Evolutionary conservation across 306 rosid species (phyloP).

Genomic region (Trifolium repens): DNA sequence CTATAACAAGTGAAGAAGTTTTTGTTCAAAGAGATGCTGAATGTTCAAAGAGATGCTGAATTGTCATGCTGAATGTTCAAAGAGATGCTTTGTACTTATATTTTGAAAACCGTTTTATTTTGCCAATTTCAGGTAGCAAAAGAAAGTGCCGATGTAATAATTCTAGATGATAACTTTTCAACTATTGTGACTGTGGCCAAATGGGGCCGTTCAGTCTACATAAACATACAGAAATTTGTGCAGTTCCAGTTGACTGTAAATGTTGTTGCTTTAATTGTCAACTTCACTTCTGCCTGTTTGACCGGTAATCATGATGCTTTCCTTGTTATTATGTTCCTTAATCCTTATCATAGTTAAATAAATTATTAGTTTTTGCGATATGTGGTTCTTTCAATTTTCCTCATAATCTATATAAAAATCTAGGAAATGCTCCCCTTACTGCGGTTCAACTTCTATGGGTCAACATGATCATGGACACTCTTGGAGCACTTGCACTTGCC

Average conservation of each 20-base stretch:
- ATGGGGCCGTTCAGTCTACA: conserved; percentile 99
- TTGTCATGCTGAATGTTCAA: background rate
- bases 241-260: conserved; percentile 98
- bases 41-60: conserved; percentile 5
- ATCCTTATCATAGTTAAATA: conserved; percentile 18
- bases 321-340: conserved; percentile 30
- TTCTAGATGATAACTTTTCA: conserved; percentile 93
- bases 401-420: conserved; percentile 33
- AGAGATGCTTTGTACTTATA: conserved; percentile 7
- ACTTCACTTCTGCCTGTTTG: conserved; percentile 95
- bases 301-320: conserved; percentile 61
- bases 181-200: conserved; percentile 93
- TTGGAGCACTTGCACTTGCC: conserved; percentile 98
- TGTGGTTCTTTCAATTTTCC: background rate
- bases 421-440: conserved; percentile 95
- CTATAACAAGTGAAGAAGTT: conserved; percentile 24
- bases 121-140: conserved; percentile 82
- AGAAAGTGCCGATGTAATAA: conserved; percentile 97
- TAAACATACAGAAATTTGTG: conserved; percentile 95
- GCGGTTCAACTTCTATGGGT: conserved; percentile 99
- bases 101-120: conserved; percentile 38
- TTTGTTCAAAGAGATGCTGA: background rate
- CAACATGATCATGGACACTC: conserved; percentile 99
- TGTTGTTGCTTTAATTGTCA: conserved; percentile 93
- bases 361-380: conserved; percentile 18